Evolutionary conservation across 75 land plant species (phyloP), one percentile per base, ranked within the genome.

Genomic region (Sequoiadendron giganteum): DNA sequence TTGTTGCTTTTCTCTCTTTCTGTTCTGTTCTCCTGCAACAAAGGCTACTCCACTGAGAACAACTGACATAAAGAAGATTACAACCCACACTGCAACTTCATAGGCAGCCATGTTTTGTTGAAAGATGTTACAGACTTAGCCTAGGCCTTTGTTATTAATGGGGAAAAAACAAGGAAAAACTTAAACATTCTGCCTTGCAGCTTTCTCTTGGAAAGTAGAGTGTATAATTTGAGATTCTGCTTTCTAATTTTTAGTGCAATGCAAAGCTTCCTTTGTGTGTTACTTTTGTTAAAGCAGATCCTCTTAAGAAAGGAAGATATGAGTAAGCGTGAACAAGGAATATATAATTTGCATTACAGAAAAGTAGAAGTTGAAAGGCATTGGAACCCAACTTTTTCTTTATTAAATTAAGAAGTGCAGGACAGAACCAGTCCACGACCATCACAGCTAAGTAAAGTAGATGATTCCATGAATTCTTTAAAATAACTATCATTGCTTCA

Each of bases 11-110:
- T 80, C 83, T 80, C 15, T 80, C 43, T 42, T 40, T 42, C 48
- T 39, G n/a, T 21, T 80, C 8, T 47, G 19, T 39, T 80, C 83
- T 80, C 83, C 83, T 42, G n/a, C 83, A 19, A 80, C 47, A 42
- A 80, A 80, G 19, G 47, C 47, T 25, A 21, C 21, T 36, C 48
- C 48, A 42, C 45, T 80, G n/a, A 80, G 47, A 42, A 42, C 5
- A 40, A 80, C 11, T 80, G 48, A 80, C 10, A 80, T 5, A 5
- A 42, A 40, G 10, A 39, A 80, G 25, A 80, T 40, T 15, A 80
- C 48, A 80, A 80, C 43, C 83, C 83, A 80, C 83, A 43, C 28
- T 19, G 83, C 83, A 19, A 42, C 47, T 80, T 80, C 45, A 79
- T 36, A 79, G 2, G 43, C 11, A 34, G 38, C 77, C 77, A 75